These are phyloP conservation scores for Moesziomyces sp. DNA, from an alignment of 1,284 basidiomycete species.

Conservation along the genomic window DNA sequence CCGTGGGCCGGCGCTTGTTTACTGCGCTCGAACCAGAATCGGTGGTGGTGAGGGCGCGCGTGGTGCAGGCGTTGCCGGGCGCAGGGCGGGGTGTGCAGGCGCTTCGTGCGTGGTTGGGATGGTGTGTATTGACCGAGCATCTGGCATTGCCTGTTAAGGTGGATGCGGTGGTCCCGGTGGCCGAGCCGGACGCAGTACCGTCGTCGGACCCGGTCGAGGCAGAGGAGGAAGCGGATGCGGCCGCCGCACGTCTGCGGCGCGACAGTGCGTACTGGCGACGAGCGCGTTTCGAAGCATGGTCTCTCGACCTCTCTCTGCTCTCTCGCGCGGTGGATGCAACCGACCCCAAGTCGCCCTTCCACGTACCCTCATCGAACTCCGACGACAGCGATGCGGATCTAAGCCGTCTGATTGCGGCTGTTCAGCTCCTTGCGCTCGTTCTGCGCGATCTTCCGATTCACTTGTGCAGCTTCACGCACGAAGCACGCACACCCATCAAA, in stretches of 20 bases:
- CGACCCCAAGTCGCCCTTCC: constrained; percentile 23
- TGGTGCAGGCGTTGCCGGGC: constrained; percentile 21
- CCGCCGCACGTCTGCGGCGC: neutral
- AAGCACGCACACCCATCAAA: neutral
- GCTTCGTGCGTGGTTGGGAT: constrained; percentile 26
- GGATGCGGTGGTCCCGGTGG: neutral
- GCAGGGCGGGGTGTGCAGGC: constrained; percentile 4
- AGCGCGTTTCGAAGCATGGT: constrained; percentile 6
- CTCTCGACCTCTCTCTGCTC: constrained; percentile 21
- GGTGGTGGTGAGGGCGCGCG: constrained; percentile 15
- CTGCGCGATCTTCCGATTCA: constrained; percentile 26
- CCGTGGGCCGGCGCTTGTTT: constrained; percentile 17
- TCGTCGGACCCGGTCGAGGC: constrained; percentile 10
- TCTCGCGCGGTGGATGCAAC: constrained; percentile 13
- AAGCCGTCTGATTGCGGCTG: constrained; percentile 13
- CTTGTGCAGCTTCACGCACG: constrained; percentile 12
- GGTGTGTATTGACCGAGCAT: constrained; percentile 28
- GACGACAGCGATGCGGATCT: neutral
- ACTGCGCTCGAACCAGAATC: constrained; percentile 6
- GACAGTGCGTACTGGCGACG: constrained; percentile 7
- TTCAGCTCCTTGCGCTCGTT: constrained; percentile 7
- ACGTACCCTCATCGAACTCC: constrained; percentile 1
- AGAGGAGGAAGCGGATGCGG: constrained; percentile 8
- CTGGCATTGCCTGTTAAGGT: neutral
- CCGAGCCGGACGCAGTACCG: neutral